Percentiles rank a stretch among this genome's conserved stretches.
Conservation (phyloP, 78 protist genomes). For the Dictyostelium brefeldianum region DNA sequence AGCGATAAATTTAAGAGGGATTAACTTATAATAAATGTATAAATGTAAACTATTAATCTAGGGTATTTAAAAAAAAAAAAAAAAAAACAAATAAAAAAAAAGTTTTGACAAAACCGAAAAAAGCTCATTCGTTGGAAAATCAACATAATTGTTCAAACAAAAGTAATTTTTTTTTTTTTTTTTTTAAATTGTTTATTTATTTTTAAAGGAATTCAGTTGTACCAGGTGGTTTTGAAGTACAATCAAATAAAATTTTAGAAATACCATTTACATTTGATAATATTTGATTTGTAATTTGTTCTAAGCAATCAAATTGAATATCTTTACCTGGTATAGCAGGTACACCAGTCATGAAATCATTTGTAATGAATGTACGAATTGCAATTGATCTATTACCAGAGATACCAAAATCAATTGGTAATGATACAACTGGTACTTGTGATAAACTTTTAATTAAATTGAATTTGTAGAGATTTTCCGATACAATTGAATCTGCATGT, state of each 20-base stretch:
- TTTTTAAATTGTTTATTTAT: not conserved
- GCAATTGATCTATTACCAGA: constrained; percentile 84
- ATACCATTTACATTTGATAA: constrained; percentile 55
- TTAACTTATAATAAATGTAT: too few relatives aligned
- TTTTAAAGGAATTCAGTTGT: constrained; percentile 96
- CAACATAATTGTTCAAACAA: too few relatives aligned
- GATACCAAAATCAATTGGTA: constrained; percentile 86
- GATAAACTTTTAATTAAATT: constrained; percentile 73
- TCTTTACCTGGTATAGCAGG: constrained; percentile 86
- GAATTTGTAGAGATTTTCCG: constrained; percentile 52
- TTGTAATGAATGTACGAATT: constrained; percentile 91
- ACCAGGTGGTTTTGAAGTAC: constrained; percentile 97
- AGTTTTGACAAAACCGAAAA: too few relatives aligned
- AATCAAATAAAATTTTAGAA: constrained; percentile 90
- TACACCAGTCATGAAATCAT: constrained; percentile 94
- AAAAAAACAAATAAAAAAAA: too few relatives aligned
- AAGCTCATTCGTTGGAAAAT: too few relatives aligned
- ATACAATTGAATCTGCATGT: constrained; percentile 90
- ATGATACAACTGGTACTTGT: constrained; percentile 90
- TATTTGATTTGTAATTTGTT: constrained; percentile 49
- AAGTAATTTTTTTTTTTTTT: not conserved
- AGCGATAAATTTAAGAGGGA: too few relatives aligned
- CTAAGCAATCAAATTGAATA: constrained; percentile 78
- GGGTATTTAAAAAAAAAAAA: too few relatives aligned
- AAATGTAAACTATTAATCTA: too few relatives aligned